phyloP scores from a whole-genome alignment of 1,284 basidiomycete genomes.

The Athelia psychrophila region DNA sequence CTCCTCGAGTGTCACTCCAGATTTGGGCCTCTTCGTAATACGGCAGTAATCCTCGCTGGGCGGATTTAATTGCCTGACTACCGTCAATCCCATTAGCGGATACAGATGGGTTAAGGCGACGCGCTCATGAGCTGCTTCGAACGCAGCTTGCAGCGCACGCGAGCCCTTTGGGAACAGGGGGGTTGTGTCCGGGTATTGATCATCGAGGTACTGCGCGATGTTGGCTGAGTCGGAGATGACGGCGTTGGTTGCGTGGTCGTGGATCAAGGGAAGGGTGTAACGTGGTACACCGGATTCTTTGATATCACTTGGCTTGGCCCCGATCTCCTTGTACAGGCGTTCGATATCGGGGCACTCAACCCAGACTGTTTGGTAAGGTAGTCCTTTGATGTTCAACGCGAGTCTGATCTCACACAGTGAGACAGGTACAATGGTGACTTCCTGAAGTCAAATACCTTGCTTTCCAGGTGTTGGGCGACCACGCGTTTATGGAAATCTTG shows the following conservation, averaged over 20 bases:
- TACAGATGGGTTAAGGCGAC: slow-evolving; percentile 13
- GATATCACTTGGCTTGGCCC: background rate
- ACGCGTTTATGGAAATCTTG: background rate
- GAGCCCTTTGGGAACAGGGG: slow-evolving; percentile 24
- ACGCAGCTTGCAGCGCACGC: slow-evolving; percentile 28
- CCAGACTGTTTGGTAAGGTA: background rate
- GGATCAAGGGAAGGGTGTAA: slow-evolving; percentile 6
- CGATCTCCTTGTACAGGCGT: background rate
- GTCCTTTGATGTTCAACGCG: background rate
- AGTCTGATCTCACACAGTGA: background rate
- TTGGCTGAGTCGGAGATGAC: slow-evolving; percentile 4
- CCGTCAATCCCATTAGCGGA: slow-evolving; percentile 20
- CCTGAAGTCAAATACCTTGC: background rate
- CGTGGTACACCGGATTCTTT: background rate
- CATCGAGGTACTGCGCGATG: slow-evolving; percentile 26
- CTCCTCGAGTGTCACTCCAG: slow-evolving; percentile 35
- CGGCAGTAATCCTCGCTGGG: slow-evolving; percentile 35
- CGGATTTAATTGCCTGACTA: slow-evolving; percentile 24
- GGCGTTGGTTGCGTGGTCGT: background rate
- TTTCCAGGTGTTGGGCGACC: background rate
- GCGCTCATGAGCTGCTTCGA: slow-evolving; percentile 19
- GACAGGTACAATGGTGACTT: background rate
- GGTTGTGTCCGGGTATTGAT: slow-evolving; percentile 37
- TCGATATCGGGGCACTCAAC: background rate
- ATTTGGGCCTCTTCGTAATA: slow-evolving; percentile 28